Evolutionary conservation across 1,284 basidiomycete genomes (phyloP), one percentile per base, ranked within the genome.

Genomic region (Athelia sp.): DNA sequence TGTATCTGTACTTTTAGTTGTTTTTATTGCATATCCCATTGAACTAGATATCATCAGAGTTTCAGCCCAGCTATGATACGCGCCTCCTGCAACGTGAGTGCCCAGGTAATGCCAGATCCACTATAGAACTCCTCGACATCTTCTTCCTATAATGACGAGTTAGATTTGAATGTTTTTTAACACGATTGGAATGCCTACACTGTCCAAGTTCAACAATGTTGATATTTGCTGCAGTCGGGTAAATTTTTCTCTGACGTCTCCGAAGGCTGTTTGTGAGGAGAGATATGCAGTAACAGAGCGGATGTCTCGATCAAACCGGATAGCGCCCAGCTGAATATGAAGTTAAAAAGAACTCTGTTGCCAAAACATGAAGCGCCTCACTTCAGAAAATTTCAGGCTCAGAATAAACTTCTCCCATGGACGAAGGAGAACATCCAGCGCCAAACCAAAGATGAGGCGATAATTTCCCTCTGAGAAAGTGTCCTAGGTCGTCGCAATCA

Each of bases 251-350:
- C 96, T 74, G 6, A 88, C 82, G 53, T 93, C 90, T 11, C 93
- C 91, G 63, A 93, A 92, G 1, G 81, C 76, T 3, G 90, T 91
- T 62, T 97, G 94, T 1, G 84, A 81, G 0, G 89, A 85, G 15
- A 99, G 78, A 66, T 90, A 93, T 2, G 83, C 79, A 13, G 83
- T 84, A 52, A 98, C 79, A 2, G 89, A 81, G 31, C 97, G 80
- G 35, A 99, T 70, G 64, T 99, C 97, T 24, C 90, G 84, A 62
- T 99, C 97, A 64, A 98, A 97, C 14, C 93, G 88, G 52, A 99
- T 87, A 2, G 95, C 95, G n/a, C 97, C 97, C 47, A 98, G 80
- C 90, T 97, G 56, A 31, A 48, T 17, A 40, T 46, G 35, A 45
- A 45, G 9, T 49, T 42, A 48, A n/a, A 21, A 47, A 47, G 18